Evolutionary conservation across 2,329 filamentous ascomycete species (phyloP), one percentile per base, ranked within the genome.

Genomic region (Pseudocercospora crystallina): DNA sequence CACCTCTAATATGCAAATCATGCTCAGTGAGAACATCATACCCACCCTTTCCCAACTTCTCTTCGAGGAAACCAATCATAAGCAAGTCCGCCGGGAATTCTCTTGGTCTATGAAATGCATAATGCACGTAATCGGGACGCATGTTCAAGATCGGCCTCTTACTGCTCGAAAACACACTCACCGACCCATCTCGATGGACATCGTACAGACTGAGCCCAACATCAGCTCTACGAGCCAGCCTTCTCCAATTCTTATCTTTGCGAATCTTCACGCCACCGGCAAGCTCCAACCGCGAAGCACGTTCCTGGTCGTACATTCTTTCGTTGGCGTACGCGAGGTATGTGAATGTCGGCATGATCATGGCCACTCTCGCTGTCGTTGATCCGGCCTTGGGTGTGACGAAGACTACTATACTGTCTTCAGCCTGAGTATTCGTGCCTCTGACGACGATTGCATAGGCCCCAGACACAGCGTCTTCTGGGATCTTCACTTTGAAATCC

Each of bases 271-370:
- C 44, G 2, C 35, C 35, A 31, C 44, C 44, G 9, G 44, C 44
- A 13, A 47, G 44, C 15, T 47, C 44, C n/a, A 47, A 11, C 9
- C 44, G 44, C 8, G 44, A 47, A 2, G 44, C 34, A 30, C 36
- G 36, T 5, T 35, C 20, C 33, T 47, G 35, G n/a, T 47, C 44
- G 14, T 47, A 36, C 44, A 47, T 47, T 5, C 44, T 34, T 39
- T 47, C 44, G 29, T 47, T 47, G 34, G 44, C 44, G 15, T 47
- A 47, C 2, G 44, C 44, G 12, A 47, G 44, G 13, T 47, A 47
- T 4, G 44, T 47, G 44, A 47, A 47, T 2, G 44, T 47, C 12
- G 44, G 44, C 44, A 47, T 47, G 9, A 47, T 20, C 12, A 39
- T 32, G 11, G 44, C 44, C 7, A 47, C 44, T 11, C 34, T 20